These are phyloP conservation scores for Monilinia polystroma DNA, from an alignment of 2,329 filamentous ascomycete species.

Conservation along the genomic window DNA sequence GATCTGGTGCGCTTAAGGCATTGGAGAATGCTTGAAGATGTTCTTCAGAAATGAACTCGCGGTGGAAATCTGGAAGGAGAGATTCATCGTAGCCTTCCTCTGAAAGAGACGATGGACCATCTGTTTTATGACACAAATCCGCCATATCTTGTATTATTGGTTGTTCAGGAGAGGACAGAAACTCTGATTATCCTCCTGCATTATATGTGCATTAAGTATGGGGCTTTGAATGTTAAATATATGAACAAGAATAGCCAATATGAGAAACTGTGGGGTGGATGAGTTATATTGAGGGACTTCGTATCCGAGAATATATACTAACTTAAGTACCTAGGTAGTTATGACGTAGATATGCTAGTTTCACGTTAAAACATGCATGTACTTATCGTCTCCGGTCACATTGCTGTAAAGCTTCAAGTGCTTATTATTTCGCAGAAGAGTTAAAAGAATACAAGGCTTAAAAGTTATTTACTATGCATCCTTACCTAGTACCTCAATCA, in stretches of 20 bases:
- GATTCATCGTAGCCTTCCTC: slow-evolving; percentile 66
- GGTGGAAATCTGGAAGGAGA: slow-evolving; percentile 73
- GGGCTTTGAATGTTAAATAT: slow-evolving; percentile 5
- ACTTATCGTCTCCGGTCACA: no score
- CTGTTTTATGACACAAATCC: slow-evolving; percentile 42
- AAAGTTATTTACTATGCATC: background rate
- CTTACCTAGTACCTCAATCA: background rate
- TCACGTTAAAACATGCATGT: no score
- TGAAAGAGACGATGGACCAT: slow-evolving; percentile 57
- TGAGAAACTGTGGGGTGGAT: slow-evolving; percentile 20
- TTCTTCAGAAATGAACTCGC: slow-evolving; percentile 70
- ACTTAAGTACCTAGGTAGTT: background rate
- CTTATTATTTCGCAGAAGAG: background rate
- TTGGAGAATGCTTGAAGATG: slow-evolving; percentile 77
- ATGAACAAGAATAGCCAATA: slow-evolving; percentile 1
- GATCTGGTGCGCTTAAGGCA: slow-evolving; percentile 79
- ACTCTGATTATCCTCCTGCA: slow-evolving; percentile 8
- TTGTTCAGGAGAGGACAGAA: slow-evolving; percentile 10
- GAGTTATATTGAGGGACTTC: slow-evolving; percentile 10
- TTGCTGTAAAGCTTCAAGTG: background rate
- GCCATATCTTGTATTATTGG: slow-evolving; percentile 34
- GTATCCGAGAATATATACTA: slow-evolving; percentile 3
- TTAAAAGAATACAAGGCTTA: background rate
- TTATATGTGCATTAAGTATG: slow-evolving; percentile 20
- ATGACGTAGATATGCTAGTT: slow-evolving; percentile 18